A percentile compares a stretch with the other conserved stretches of the same genome.
Evolutionary conservation across 768 basidiomycete genomes (phyloP).

Genomic region (Glaciozyma martinii): DNA sequence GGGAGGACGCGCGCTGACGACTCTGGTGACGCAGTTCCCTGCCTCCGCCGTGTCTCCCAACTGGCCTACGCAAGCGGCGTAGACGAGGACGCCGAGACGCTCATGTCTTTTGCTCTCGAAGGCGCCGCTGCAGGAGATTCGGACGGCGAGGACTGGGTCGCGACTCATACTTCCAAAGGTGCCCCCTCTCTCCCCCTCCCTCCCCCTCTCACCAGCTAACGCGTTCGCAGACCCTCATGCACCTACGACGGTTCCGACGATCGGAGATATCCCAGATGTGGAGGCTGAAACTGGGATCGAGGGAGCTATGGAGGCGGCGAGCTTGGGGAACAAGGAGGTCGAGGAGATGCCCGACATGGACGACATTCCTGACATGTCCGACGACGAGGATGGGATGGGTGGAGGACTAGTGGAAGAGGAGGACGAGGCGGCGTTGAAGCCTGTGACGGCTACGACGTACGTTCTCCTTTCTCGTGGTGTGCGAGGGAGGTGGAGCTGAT

Average conservation of each 20-base stretch:
- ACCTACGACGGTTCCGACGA: conserved; percentile 43
- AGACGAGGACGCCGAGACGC: conserved; percentile 90
- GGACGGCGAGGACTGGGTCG: conserved; percentile 78
- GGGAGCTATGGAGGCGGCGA: background rate
- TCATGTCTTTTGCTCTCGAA: conserved; percentile 60
- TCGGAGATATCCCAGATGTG: conserved; percentile 80
- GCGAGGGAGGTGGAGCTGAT: conserved; percentile 30
- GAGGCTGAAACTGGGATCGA: conserved; percentile 43
- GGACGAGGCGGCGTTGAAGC: conserved; percentile 61
- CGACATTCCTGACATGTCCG: conserved; percentile 98
- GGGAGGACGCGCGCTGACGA: background rate
- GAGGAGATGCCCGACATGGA: conserved; percentile 63
- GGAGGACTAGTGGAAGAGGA: conserved; percentile 64
- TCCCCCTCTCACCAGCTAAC: background rate
- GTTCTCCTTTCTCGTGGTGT: background rate
- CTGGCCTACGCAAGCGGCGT: conserved; percentile 53
- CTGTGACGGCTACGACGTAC: conserved; percentile 5
- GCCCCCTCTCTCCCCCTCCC: background rate
- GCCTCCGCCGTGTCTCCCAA: conserved; percentile 82
- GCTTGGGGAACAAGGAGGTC: conserved; percentile 7
- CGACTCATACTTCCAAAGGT: conserved; percentile 72
- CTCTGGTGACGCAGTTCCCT: conserved; percentile 57
- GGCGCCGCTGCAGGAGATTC: conserved; percentile 54
- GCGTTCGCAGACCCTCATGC: conserved; percentile 11
- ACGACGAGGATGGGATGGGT: conserved; percentile 46